Base-by-base conservation (phyloP, 345 rosid species). In the Isatis tinctoria region DNA sequence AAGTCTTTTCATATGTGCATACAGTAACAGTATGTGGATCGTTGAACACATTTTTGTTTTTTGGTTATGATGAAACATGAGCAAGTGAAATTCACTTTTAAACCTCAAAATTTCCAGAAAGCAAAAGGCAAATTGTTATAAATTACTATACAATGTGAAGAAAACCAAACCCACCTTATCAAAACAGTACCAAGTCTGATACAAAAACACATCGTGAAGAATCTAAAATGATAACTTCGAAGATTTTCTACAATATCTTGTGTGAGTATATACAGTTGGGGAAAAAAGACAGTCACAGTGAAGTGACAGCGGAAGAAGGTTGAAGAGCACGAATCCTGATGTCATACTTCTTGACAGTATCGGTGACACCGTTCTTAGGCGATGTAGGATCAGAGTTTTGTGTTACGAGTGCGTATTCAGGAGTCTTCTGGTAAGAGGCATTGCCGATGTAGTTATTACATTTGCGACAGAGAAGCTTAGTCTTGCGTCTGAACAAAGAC, bases 381-480 rank as follows among this genome's bases (percentile, higher is more conserved):
- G 87, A 74, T 11, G 57, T n/a, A 17, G 85, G 53, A 67, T 82
- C 85, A 2, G 83, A 81, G 44, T 77, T 85, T 45, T 85, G 84
- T n/a, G 85, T 63, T 14, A 83, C 84, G 37, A 79, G 83, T 5
- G 87, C 80, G 58, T 80, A 74, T 9, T 79, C 67, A 16, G 88
- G 69, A 63, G 88, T 49, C 65, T 80, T 88, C 35, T 82, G 83
- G 6, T 78, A 72, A 80, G 81, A 82, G 11, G 96, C 96, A 74
- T 74, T 72, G 67, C 99, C 99, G 8, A 92, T 85, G 48, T 81
- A 79, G 60, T 88, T 90, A 30, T 86, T 90, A 76, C 99, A 95
- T 79, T 90, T 90, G 20, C 97, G 88, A 76, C 99, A 95, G 14
- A 95, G 93, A 58, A 95, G 96, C 85, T 88, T 92, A 48, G 92